These are phyloP conservation scores for Globisporangium acanthophoron DNA, from an alignment of 352 stramenopile genomes.

Conservation along the genomic window DNA sequence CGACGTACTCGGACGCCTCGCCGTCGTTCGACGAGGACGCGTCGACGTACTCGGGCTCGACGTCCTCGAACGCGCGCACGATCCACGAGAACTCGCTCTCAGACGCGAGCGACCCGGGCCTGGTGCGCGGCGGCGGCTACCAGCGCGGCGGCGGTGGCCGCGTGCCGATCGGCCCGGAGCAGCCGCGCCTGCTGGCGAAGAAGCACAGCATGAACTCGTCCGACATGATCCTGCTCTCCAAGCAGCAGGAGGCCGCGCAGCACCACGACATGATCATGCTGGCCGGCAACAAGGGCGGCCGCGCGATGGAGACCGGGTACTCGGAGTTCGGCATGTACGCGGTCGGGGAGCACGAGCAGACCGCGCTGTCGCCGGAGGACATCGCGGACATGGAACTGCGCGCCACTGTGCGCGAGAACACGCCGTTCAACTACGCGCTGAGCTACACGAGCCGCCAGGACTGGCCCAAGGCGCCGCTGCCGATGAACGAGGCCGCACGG, in stretches of 20 bases:
- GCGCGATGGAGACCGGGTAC: slow-evolving; percentile 16
- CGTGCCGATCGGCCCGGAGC: slow-evolving; percentile 12
- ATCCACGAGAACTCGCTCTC: slow-evolving; percentile 38
- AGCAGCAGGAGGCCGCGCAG: slow-evolving; percentile 10
- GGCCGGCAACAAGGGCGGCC: slow-evolving; percentile 10
- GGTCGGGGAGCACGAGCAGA: not conserved
- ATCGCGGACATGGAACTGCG: slow-evolving; percentile 53
- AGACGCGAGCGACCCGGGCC: slow-evolving; percentile 46
- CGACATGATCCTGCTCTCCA: slow-evolving; percentile 25
- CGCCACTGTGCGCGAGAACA: slow-evolving; percentile 67
- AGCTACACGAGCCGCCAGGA: slow-evolving; percentile 78
- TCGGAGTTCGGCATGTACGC: slow-evolving; percentile 39
- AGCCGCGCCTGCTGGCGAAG: slow-evolving; percentile 13
- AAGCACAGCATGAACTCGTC: slow-evolving; percentile 17
- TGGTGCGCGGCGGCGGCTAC: slow-evolving; percentile 35
- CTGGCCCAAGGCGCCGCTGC: slow-evolving; percentile 76
- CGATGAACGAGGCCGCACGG: slow-evolving; percentile 50
- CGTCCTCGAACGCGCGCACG: slow-evolving; percentile 27
- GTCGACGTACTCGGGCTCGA: slow-evolving; percentile 18
- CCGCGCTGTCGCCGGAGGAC: slow-evolving; percentile 43
- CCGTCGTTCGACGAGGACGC: slow-evolving; percentile 45
- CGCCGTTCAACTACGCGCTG: slow-evolving; percentile 72
- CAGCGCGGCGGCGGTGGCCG: slow-evolving; percentile 19
- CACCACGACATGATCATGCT: slow-evolving; percentile 62
- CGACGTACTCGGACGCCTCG: slow-evolving; percentile 35